A percentile compares a stretch with the other conserved stretches of the same genome.
Conservation (phyloP, 2,329 filamentous ascomycete genomes). For the Stachybotrys elegans region DNA sequence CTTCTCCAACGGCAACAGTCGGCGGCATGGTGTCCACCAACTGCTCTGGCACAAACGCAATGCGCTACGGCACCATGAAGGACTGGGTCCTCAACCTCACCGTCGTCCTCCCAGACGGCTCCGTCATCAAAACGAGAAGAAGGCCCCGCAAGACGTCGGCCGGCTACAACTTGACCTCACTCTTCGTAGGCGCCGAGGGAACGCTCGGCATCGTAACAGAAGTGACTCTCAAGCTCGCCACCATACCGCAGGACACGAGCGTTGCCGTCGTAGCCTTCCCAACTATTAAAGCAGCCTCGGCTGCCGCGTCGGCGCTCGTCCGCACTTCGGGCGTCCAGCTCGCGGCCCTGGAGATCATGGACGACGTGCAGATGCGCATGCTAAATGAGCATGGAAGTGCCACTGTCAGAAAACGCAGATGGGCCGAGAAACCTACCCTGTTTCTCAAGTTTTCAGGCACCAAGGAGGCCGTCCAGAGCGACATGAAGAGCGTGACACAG, state of each 20-base stretch:
- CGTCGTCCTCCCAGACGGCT: slow-evolving; percentile 77
- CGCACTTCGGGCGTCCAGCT: slow-evolving; percentile 69
- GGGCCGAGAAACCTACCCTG: slow-evolving; percentile 60
- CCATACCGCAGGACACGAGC: slow-evolving; percentile 61
- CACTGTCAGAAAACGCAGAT: slow-evolving; percentile 41
- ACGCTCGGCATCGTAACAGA: slow-evolving; percentile 78
- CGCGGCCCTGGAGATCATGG: slow-evolving; percentile 72
- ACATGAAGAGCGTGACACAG: background rate
- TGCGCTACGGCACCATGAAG: slow-evolving; percentile 81
- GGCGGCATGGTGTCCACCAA: slow-evolving; percentile 70
- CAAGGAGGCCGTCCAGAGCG: background rate
- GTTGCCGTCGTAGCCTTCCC: slow-evolving; percentile 57
- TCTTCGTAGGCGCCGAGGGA: slow-evolving; percentile 78
- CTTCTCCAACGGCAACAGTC: slow-evolving; percentile 71
- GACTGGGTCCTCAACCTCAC: slow-evolving; percentile 82
- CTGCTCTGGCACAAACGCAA: slow-evolving; percentile 70
- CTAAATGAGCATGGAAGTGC: slow-evolving; percentile 53
- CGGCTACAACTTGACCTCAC: slow-evolving; percentile 71
- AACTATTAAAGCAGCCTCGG: slow-evolving; percentile 55
- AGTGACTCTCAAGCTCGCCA: slow-evolving; percentile 69
- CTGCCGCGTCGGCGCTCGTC: slow-evolving; percentile 68
- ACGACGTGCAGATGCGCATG: slow-evolving; percentile 69
- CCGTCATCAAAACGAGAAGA: slow-evolving; percentile 71
- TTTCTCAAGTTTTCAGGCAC: slow-evolving; percentile 70
- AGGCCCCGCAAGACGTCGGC: slow-evolving; percentile 72